Evolutionary conservation across 176 grass and related monocot genomes (phyloP).

Genomic region (Aegilops speltoides): DNA sequence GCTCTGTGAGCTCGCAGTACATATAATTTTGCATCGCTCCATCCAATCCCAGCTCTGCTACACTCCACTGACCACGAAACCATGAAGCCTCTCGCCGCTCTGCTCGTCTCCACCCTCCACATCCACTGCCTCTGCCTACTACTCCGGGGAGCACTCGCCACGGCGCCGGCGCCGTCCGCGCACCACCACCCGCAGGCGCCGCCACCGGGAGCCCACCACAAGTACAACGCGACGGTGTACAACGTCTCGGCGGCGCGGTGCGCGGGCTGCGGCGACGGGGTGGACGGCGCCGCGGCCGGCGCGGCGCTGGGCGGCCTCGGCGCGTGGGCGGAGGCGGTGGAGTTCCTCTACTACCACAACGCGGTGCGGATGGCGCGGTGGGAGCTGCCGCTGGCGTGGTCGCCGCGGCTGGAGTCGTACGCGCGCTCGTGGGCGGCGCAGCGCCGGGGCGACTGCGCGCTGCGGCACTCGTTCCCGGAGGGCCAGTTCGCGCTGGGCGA

Average conservation of each 20-base stretch:
- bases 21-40: neutral
- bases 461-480: slow-evolving; percentile 66
- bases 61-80: neutral
- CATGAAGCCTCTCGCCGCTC: slow-evolving; percentile 17
- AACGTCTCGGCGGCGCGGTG: slow-evolving; percentile 32
- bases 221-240: slow-evolving; percentile 45
- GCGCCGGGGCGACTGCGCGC: slow-evolving; percentile 47
- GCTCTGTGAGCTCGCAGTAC: neutral
- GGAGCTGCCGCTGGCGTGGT: slow-evolving; percentile 63
- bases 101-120: neutral
- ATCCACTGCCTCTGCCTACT: neutral
- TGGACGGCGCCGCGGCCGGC: neutral
- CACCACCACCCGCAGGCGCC: too few relatives aligned
- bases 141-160: neutral
- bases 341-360: slow-evolving; percentile 74
- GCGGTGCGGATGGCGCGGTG: slow-evolving; percentile 46
- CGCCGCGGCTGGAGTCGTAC: slow-evolving; percentile 42
- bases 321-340: slow-evolving; percentile 44
- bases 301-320: neutral
- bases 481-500: slow-evolving; percentile 67
- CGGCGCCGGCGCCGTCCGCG: neutral
- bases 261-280: slow-evolving; percentile 15
- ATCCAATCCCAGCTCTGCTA: neutral
- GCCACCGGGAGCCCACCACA: neutral
- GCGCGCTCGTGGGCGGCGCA: slow-evolving; percentile 62